phyloP scores from a whole-genome alignment of 2,329 filamentous ascomycete genomes.

The Akanthomyces muscarius region DNA sequence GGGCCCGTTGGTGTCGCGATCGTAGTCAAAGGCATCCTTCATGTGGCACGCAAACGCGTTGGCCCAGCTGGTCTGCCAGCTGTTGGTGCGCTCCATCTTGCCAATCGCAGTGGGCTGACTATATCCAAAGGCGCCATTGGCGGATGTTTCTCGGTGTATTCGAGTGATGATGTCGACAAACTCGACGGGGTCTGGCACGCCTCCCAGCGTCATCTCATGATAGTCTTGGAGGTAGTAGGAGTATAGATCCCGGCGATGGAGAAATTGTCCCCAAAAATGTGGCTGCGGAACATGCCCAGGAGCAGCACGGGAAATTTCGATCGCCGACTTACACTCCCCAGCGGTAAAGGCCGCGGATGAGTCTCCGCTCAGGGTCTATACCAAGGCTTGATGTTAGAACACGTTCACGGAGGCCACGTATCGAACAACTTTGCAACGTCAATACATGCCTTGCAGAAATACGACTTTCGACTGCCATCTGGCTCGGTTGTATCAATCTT shows the following conservation, averaged over 20 bases:
- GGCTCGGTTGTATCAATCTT: too few relatives aligned
- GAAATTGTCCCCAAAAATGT: conserved; percentile 5
- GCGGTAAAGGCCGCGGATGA: too few relatives aligned
- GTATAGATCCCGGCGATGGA: neutral
- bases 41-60: conserved; percentile 27
- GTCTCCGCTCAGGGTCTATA: neutral
- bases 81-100: conserved; percentile 24
- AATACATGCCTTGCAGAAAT: too few relatives aligned
- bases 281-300: conserved; percentile 7
- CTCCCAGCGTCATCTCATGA: conserved; percentile 14
- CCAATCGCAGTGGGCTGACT: conserved; percentile 29
- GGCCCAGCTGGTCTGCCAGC: conserved; percentile 35
- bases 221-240: conserved; percentile 18
- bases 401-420: too few relatives aligned
- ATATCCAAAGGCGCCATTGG: conserved; percentile 34
- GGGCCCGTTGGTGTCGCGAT: conserved; percentile 15
- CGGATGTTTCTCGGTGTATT: conserved; percentile 28
- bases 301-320: neutral
- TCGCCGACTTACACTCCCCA: conserved; percentile 16
- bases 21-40: conserved; percentile 5
- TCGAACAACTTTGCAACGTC: too few relatives aligned
- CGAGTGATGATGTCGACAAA: neutral
- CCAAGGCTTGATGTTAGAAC: too few relatives aligned
- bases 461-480: too few relatives aligned
- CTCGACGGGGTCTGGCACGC: neutral